Evolutionary conservation across 768 basidiomycete genomes (phyloP), one percentile per base, ranked within the genome.

Genomic region (Trametes meyenii): DNA sequence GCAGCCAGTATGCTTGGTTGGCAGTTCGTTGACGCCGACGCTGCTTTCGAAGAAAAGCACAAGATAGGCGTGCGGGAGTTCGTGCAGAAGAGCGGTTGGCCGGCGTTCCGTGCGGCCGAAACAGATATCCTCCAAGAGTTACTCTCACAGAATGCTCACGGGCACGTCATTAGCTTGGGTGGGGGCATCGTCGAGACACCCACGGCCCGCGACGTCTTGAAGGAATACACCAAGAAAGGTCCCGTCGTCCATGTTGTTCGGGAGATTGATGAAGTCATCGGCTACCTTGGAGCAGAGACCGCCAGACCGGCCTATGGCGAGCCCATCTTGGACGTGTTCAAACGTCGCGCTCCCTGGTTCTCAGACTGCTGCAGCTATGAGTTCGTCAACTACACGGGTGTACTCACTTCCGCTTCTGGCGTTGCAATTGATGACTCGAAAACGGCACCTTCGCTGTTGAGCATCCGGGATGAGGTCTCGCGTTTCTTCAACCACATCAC

Each of bases 181-280:
- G 97, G 97, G 3, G 96, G 96, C 0, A 87, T 98, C 59, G 93
- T 98, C 33, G 96, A 99, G 75, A 91, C 87, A 0, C 81, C 87
- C 1, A 82, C 79, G 43, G 90, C 93, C 13, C 80, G 96, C 33
- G 79, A 89, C 17, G 69, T 92, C 4, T 79, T 99, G 61, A 82
- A 86, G 72, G 74, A 79, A 17, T 95, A 92, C 72, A 80, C 79
- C 33, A 75, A 74, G 35, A 78, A 72, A 19, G 91, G 92, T 4
- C 85, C 87, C 6, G 92, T 99, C 12, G 89, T 98, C 3, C 88
- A 96, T 73, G 82, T 98, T 61, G 82, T 86, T 19, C 84, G 97
- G 14, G 87, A 92, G 36, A 74, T 94, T 35, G 84, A 86, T 60
- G 92, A 95, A 66, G 85, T 99, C 60, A 83, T 96, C 55, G 76